phyloP scores from a whole-genome alignment of 768 basidiomycete genomes.

The Fomitopsis pulvina region DNA sequence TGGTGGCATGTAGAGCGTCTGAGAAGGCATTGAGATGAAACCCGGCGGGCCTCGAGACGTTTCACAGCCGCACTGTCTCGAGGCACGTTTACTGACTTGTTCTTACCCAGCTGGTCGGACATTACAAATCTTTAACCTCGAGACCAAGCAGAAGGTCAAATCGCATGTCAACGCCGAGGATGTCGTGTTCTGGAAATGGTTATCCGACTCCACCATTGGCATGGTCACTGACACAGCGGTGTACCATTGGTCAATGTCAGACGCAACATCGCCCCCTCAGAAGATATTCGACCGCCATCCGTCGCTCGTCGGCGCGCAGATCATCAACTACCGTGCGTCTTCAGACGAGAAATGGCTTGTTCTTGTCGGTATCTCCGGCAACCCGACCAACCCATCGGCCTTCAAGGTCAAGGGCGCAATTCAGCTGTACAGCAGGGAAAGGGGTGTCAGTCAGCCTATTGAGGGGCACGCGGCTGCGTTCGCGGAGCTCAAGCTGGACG shows the following conservation, averaged over 20 bases:
- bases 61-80: background rate
- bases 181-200: conserved; percentile 98
- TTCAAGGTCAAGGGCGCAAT: conserved; percentile 99
- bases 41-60: too few species aligned
- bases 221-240: conserved; percentile 94
- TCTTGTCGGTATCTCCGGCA: conserved; percentile 89
- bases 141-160: conserved; percentile 96
- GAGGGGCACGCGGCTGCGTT: conserved; percentile 98
- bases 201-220: conserved; percentile 84
- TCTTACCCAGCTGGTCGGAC: conserved; percentile 71
- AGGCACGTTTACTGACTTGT: conserved; percentile 3
- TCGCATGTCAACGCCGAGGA: conserved; percentile 92
- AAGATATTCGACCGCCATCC: conserved; percentile 97
- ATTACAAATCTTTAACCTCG: conserved; percentile 97
- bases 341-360: conserved; percentile 97
- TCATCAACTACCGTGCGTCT: conserved; percentile 95
- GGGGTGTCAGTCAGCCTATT: conserved; percentile 94
- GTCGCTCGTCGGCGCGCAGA: conserved; percentile 90
- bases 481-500: conserved; percentile 86
- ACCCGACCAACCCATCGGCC: conserved; percentile 85
- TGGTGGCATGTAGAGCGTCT: too few species aligned
- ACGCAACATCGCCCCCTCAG: conserved; percentile 72
- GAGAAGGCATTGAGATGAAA: too few species aligned
- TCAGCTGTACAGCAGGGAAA: conserved; percentile 92
- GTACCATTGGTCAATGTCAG: conserved; percentile 81